phyloP scores from a whole-genome alignment of 208 protist genomes.

The Willaertia magna region DNA sequence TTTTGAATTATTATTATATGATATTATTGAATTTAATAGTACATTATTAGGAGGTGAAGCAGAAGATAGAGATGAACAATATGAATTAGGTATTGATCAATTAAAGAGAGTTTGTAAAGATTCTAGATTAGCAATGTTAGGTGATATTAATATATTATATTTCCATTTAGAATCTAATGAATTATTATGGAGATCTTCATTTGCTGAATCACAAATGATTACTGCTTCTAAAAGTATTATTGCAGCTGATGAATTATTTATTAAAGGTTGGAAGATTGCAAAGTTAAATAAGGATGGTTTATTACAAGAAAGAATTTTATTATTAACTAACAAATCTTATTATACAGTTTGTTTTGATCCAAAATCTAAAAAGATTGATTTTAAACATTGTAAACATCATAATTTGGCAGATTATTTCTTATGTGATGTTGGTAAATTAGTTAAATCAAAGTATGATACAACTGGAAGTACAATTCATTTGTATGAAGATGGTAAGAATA shows the following conservation, averaged over 20 bases:
- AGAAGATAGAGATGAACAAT: not conserved
- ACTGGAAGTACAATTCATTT: not conserved
- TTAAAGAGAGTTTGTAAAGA: not conserved
- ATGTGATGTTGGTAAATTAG: not conserved
- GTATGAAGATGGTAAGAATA: not conserved
- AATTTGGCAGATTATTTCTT: not conserved
- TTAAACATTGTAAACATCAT: not conserved
- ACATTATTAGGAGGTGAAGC: not conserved
- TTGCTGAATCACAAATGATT: not conserved
- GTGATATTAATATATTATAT: constrained; percentile 1
- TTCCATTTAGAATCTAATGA: not conserved
- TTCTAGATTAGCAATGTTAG: not conserved
- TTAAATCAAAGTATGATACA: not conserved
- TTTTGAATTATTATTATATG: not conserved
- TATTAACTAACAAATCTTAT: not conserved
- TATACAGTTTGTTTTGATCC: constrained; percentile 4
- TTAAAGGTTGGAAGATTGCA: not conserved
- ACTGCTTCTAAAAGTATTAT: not conserved
- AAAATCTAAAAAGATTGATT: constrained; percentile 8
- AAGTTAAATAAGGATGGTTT: not conserved
- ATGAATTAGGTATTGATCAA: not conserved
- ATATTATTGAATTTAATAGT: not conserved
- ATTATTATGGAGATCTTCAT: not conserved
- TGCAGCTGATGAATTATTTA: not conserved
- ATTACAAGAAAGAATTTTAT: not conserved